A percentile compares a stretch with the other conserved stretches of the same genome.
phyloP scores from a whole-genome alignment of 2,329 filamentous ascomycete species.

The Acrodontium crateriforme region DNA sequence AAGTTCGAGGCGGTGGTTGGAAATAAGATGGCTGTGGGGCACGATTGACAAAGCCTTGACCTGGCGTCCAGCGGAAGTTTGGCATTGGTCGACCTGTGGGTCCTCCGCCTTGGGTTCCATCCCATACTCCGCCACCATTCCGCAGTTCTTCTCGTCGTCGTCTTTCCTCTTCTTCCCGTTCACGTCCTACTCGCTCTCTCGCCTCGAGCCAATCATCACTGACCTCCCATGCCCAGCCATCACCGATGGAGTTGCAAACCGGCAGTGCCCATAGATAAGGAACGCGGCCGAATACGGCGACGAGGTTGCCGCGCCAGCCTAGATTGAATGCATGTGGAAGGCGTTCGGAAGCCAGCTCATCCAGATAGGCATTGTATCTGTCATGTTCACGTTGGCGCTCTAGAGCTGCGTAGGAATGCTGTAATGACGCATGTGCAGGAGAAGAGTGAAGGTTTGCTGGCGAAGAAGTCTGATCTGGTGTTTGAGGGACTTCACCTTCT shows the following conservation, averaged over 20 bases:
- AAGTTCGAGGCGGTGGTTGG: constrained; percentile 2
- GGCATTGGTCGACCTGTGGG: not conserved
- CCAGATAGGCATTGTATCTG: constrained; percentile 67
- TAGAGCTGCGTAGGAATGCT: constrained; percentile 36
- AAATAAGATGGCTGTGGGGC: constrained; percentile 5
- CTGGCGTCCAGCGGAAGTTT: constrained; percentile 16
- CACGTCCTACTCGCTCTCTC: constrained; percentile 38
- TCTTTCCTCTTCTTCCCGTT: constrained; percentile 30
- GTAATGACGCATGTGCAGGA: constrained; percentile 31
- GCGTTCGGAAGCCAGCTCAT: constrained; percentile 76
- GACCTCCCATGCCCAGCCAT: constrained; percentile 91
- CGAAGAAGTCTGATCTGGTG: constrained; percentile 17
- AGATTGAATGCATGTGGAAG: constrained; percentile 90
- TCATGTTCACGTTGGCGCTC: constrained; percentile 52
- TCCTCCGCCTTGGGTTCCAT: constrained; percentile 4
- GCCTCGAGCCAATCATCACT: constrained; percentile 65
- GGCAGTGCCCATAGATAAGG: constrained; percentile 67
- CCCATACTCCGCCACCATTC: constrained; percentile 1
- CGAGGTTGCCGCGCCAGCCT: constrained; percentile 65
- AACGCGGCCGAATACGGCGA: constrained; percentile 65
- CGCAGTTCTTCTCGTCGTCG: constrained; percentile 9
- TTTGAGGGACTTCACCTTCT: constrained; percentile 52
- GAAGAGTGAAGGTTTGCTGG: constrained; percentile 13
- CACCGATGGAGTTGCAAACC: constrained; percentile 70
- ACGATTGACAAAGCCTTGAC: constrained; percentile 24